Base-by-base conservation (phyloP, 768 basidiomycete species). In the Paxillus ammoniavirescens region DNA sequence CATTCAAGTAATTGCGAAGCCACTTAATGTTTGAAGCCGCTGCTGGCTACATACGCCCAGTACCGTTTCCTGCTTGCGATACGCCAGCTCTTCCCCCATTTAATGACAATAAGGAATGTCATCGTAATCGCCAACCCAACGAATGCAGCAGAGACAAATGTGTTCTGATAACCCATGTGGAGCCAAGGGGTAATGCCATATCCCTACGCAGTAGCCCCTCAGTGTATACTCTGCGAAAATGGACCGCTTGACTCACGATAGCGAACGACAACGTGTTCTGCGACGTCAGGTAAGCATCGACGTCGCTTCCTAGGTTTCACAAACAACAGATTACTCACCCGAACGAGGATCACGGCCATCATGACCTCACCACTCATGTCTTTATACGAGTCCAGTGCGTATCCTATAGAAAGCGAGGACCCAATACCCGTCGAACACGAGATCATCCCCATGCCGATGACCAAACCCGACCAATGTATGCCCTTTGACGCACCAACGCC, bases 131-230 rank as follows among this genome's bases (percentile, higher is more conserved):
- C 48, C 12, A 64, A 50, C 21, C 58, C 62, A 23, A 64, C 50
- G 18, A 57, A 62, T 5, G 50, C 61, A 18, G 57, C 57, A 14
- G 59, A 55, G 36, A 63, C 46, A 36, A 63, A 58, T 23, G 59
- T 58, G 36, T 57, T 54, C 41, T 52, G 52, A 33, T 58, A 62
- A 14, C 53, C 58, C 59, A 62, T 56, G 15, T 62, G 8, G 9
- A 63, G 52, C 61, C 61, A 62, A 5, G 61, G 61, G 2, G 61
- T 62, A 38, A 59, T 56, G 13, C 61, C 61, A 43, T 62, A 62
- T 28, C 61, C 61, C 57, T 62, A 36, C 14, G 28, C 33, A 17
- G 23, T 2, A 14, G 18, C 23, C 8, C 7, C 13, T 55, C 21
- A 56, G 44, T 31, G n/a, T 48, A 17, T 8, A 30, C 28, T 23